Percentiles rank a stretch among this genome's conserved stretches.
Conservation (phyloP, 768 basidiomycete species). For the Calocybe gangraenosa region DNA sequence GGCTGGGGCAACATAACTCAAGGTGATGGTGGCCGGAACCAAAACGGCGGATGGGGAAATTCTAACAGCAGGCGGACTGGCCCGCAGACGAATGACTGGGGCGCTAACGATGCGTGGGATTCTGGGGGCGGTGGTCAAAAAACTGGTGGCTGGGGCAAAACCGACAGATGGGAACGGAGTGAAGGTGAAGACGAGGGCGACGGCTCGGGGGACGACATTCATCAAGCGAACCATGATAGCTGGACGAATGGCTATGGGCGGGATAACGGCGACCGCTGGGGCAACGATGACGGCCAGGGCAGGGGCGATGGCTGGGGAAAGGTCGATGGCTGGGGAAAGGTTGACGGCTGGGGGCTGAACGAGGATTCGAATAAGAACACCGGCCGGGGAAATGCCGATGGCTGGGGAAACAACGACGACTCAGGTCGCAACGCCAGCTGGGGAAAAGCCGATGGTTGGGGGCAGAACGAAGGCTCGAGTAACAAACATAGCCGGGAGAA, state of each 20-base stretch:
- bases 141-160: too few relatives aligned
- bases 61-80: slow-evolving; percentile 2
- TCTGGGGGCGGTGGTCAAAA: too few relatives aligned
- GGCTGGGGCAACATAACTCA: slow-evolving; percentile 13
- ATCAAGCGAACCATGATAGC: slow-evolving; percentile 9
- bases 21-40: background rate
- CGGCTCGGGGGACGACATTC: slow-evolving; percentile 6
- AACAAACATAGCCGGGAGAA: background rate
- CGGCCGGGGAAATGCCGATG: background rate
- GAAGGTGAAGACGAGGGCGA: slow-evolving; percentile 7
- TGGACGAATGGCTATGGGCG: slow-evolving; percentile 10
- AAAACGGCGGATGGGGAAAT: background rate
- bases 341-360: slow-evolving; percentile 4
- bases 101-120: slow-evolving; percentile 7
- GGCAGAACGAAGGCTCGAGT: background rate
- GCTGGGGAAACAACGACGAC: background rate
- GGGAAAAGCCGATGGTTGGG: background rate
- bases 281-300: slow-evolving; percentile 2
- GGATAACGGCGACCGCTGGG: slow-evolving; percentile 13
- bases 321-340: slow-evolving; percentile 6
- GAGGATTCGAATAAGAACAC: slow-evolving; percentile 3
- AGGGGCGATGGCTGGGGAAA: slow-evolving; percentile 5
- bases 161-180: too few relatives aligned
- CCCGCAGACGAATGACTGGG: slow-evolving; percentile 1
- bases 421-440: background rate